These are phyloP conservation scores for Acrasis kona DNA, from an alignment of 78 protist species.

Conservation along the genomic window DNA sequence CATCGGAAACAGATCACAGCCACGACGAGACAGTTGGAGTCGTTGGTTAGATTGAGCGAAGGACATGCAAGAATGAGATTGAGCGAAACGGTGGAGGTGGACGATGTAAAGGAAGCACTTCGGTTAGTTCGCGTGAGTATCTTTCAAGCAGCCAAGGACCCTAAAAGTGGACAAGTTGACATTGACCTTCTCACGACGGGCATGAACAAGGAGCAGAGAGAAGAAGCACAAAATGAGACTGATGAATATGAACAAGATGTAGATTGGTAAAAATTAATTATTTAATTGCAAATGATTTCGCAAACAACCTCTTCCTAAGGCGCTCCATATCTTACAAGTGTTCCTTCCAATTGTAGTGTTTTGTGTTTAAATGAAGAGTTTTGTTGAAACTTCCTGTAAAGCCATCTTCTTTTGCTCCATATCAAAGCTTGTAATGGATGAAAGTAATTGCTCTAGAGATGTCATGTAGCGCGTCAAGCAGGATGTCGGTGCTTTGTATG, in stretches of 20 bases:
- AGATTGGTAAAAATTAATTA: neutral
- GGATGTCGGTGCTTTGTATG: too few relatives aligned
- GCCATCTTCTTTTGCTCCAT: too few relatives aligned
- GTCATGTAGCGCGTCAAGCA: too few relatives aligned
- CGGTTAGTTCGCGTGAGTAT: constrained; percentile 70
- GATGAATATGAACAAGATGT: neutral
- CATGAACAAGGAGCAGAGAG: neutral
- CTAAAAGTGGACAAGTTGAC: constrained; percentile 81
- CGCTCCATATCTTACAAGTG: neutral
- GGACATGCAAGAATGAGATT: constrained; percentile 67
- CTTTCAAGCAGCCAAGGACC: constrained; percentile 85
- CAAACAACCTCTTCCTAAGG: neutral
- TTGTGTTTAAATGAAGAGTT: too few relatives aligned
- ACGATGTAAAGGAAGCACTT: constrained; percentile 83
- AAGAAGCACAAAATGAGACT: neutral
- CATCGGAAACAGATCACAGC: constrained; percentile 75
- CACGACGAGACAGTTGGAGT: constrained; percentile 97
- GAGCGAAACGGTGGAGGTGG: constrained; percentile 45
- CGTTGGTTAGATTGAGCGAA: constrained; percentile 88
- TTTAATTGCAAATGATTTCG: neutral
- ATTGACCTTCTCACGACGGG: constrained; percentile 80
- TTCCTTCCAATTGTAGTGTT: neutral
- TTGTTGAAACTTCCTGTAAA: too few relatives aligned
- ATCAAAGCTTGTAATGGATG: too few relatives aligned
- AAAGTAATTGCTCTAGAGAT: too few relatives aligned